These are phyloP conservation scores for Aspergillus proliferans DNA, from an alignment of 2,329 filamentous ascomycete genomes.

Conservation along the genomic window DNA sequence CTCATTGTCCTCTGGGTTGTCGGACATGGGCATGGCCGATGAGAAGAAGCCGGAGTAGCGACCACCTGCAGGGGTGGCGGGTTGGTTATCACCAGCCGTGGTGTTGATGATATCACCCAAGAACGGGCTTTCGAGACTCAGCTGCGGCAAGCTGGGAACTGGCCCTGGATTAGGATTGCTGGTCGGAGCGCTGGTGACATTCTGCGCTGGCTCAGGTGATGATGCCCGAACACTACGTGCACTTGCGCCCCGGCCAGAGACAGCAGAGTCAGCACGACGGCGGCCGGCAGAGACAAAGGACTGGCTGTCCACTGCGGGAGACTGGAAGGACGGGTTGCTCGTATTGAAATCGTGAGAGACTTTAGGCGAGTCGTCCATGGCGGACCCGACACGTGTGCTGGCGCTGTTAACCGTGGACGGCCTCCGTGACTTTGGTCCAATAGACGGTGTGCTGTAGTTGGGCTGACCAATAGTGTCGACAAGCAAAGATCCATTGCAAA, in stretches of 20 bases:
- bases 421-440: conserved; percentile 38
- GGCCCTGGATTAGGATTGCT: conserved; percentile 16
- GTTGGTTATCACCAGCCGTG: conserved; percentile 22
- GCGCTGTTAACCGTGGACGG: conserved; percentile 45
- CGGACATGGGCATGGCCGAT: conserved; percentile 75
- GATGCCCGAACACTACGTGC: conserved; percentile 20
- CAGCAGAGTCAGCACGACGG: conserved; percentile 51
- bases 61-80: conserved; percentile 34
- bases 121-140: conserved; percentile 42
- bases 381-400: conserved; percentile 56
- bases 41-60: conserved; percentile 76
- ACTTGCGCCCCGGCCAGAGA: conserved; percentile 45
- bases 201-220: conserved; percentile 45
- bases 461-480: conserved; percentile 54
- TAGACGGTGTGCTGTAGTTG: conserved; percentile 52
- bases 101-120: conserved; percentile 35
- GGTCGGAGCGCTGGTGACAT: conserved; percentile 37
- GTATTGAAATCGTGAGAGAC: conserved; percentile 57
- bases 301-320: conserved; percentile 43
- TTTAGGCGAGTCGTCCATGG: conserved; percentile 57
- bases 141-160: conserved; percentile 35
- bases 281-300: conserved; percentile 32
- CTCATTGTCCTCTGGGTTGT: conserved; percentile 44
- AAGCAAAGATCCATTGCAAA: conserved; percentile 67
- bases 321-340: conserved; percentile 56